Percentiles rank a stretch among this genome's conserved stretches.
These are phyloP conservation scores for Pseudonitzschia multiseries DNA, from an alignment of 108 stramenopile species.

Conservation along the genomic window DNA sequence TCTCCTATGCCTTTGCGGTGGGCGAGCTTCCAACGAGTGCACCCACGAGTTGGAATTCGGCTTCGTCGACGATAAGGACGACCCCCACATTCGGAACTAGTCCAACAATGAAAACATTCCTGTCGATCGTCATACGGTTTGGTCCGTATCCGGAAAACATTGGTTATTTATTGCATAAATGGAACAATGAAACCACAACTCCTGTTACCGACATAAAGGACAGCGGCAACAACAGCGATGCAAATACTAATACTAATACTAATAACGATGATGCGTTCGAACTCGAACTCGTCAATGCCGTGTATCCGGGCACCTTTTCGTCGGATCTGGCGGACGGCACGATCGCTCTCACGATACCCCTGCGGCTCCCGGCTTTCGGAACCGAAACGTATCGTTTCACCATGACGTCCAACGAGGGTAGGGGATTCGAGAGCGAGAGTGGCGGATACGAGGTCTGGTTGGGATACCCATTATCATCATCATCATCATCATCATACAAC, in stretches of 20 bases:
- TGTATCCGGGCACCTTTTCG: too few species aligned
- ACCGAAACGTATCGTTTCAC: too few species aligned
- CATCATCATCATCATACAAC: too few species aligned
- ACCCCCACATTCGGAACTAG: not conserved
- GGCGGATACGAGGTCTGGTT: not conserved
- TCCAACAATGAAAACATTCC: not conserved
- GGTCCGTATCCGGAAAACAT: not conserved
- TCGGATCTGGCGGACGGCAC: too few species aligned
- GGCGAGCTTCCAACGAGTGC: not conserved
- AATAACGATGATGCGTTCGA: too few species aligned
- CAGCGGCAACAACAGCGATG: too few species aligned
- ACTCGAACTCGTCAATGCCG: too few species aligned
- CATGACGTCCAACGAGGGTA: slow-evolving; percentile 8
- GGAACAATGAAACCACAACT: not conserved
- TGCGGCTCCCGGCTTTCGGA: too few species aligned
- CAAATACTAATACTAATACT: too few species aligned
- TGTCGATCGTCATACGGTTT: not conserved
- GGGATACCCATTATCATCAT: not conserved
- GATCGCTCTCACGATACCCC: too few species aligned
- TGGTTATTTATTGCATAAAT: not conserved
- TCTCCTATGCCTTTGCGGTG: not conserved
- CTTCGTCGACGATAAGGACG: not conserved
- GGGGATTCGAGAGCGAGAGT: not conserved
- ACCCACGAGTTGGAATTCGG: not conserved
- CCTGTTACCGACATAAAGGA: too few species aligned